Conservation (phyloP, 2,329 filamentous ascomycete genomes). For the Xylaria sp. region DNA sequence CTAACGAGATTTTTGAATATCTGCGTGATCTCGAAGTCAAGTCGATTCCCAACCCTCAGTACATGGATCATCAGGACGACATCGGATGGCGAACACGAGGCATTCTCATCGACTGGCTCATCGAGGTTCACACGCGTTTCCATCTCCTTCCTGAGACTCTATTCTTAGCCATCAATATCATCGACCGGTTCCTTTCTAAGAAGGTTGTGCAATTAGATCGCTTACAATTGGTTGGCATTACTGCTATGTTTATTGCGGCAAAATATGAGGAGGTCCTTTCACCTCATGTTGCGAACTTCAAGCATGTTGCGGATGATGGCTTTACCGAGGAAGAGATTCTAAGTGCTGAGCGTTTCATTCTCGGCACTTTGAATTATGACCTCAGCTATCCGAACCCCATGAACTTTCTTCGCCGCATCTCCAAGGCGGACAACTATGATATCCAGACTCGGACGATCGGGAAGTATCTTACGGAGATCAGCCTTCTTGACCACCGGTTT, state of each 20-base stretch:
- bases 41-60: conserved; percentile 85
- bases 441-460: conserved; percentile 96
- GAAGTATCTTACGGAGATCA: conserved; percentile 98
- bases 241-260: conserved; percentile 98
- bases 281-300: conserved; percentile 96
- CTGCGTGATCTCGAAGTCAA: conserved; percentile 85
- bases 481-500: conserved; percentile 93
- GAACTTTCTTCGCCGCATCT: conserved; percentile 99
- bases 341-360: conserved; percentile 94
- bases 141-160: conserved; percentile 94
- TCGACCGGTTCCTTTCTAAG: conserved; percentile 94
- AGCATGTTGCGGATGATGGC: conserved; percentile 94
- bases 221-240: conserved; percentile 95
- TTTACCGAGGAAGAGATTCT: conserved; percentile 96
- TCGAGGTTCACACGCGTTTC: conserved; percentile 98
- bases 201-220: conserved; percentile 97
- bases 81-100: conserved; percentile 99
- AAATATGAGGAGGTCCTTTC: conserved; percentile 99
- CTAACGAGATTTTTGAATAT: conserved; percentile 97
- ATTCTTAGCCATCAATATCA: conserved; percentile 97
- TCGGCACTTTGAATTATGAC: conserved; percentile 92
- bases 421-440: conserved; percentile 99
- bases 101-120: conserved; percentile 97
- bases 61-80: conserved; percentile 95
- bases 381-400: conserved; percentile 99